Evolutionary conservation across 306 rosid species (phyloP), one percentile per base, ranked within the genome.

Genomic region (Dryas drummondii): DNA sequence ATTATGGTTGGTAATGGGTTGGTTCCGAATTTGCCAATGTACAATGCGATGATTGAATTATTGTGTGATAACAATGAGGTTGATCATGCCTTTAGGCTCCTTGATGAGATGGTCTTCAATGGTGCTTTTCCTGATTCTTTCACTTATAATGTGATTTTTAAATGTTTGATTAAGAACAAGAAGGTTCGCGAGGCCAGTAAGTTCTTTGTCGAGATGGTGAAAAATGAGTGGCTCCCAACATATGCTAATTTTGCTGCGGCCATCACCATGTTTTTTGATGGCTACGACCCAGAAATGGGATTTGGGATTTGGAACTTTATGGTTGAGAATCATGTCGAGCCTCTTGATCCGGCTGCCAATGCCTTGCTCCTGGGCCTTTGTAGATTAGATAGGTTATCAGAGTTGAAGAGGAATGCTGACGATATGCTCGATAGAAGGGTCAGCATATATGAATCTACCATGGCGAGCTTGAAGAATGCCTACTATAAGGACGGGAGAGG

Each of bases 261-360:
- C 76, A 89, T 89, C 26, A 45, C 73, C 13, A 82, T 91, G 93
- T 66, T 91, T 46, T 91, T 86, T 9, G 72, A 84, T 61, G 81
- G 90, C 10, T 84, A 89, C 76, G 94, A 87, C 78, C 94, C 91
- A 0, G 97, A 91, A 67, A 68, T 89, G 57, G 94, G 94, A 2
- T 71, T 81, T 12, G 82, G 80, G 37, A 79, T 91, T 66, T 91
- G 97, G 97, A 78, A 68, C 77, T 83, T 80, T 78, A 79, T 86
- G 88, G 70, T 82, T 45, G 91, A 91, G 27, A 84, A 82, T 67
- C 80, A 40, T 12, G 78, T 84, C 70, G 76, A 84, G 68, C 90
- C 86, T 16, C 86, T 86, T 56, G 85, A 86, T 40, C 79, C 68
- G n/a, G 78, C 91, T 16, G 91, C 94, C 4, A 89, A 89, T 77